phyloP scores from a whole-genome alignment of 768 basidiomycete species.

The Trametes cingulata region DNA sequence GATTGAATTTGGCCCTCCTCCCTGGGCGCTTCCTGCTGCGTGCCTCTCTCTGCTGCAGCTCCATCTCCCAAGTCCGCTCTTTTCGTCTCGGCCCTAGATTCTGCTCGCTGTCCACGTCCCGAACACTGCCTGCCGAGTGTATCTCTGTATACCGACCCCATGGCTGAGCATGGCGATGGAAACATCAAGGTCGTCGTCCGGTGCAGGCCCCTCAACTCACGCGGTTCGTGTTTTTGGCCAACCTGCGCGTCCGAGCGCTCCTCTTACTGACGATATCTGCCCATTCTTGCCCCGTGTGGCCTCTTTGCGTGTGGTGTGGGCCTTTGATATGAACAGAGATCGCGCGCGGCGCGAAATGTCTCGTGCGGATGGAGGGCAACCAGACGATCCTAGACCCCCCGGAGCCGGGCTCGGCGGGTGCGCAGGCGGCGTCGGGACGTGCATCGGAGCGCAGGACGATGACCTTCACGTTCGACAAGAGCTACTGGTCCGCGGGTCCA shows the following conservation, averaged over 20 bases:
- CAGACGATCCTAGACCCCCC: slow-evolving; percentile 93
- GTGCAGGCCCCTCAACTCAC: slow-evolving; percentile 94
- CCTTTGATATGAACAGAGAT: slow-evolving; percentile 59
- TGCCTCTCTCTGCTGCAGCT: neutral
- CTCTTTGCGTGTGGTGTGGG: neutral
- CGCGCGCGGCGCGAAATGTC: slow-evolving; percentile 87
- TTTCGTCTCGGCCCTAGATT: slow-evolving; percentile 14
- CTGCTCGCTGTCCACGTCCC: neutral
- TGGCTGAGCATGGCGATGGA: slow-evolving; percentile 80
- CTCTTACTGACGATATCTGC: neutral
- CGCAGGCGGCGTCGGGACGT: slow-evolving; percentile 60
- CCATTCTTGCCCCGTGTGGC: neutral
- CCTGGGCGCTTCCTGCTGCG: slow-evolving; percentile 4
- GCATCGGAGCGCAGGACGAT: slow-evolving; percentile 89
- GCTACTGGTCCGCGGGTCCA: slow-evolving; percentile 93
- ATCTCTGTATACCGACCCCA: slow-evolving; percentile 27
- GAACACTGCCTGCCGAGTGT: neutral
- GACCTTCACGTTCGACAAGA: slow-evolving; percentile 95
- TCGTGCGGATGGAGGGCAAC: slow-evolving; percentile 95
- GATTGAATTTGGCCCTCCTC: neutral
- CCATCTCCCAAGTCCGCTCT: neutral
- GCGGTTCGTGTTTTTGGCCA: slow-evolving; percentile 58
- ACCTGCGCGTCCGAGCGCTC: neutral
- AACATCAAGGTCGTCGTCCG: slow-evolving; percentile 93
- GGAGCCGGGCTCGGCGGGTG: slow-evolving; percentile 64